Evolutionary conservation across 2,329 filamentous ascomycete genomes (phyloP).

Genomic region (Nannizzia gypsea): DNA sequence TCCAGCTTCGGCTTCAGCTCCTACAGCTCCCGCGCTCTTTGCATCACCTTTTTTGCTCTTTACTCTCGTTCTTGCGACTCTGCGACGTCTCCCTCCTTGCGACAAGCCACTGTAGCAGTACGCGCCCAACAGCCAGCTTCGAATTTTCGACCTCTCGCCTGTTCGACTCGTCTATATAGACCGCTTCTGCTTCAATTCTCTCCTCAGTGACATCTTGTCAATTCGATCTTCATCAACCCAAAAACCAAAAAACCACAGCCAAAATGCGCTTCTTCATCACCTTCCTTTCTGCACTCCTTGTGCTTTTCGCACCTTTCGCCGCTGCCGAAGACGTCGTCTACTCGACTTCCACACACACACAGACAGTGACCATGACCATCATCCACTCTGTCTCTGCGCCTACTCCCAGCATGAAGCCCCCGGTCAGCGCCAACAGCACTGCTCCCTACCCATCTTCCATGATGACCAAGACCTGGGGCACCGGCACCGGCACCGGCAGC

Average conservation of each 20-base stretch:
- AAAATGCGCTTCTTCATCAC: conserved; percentile 29
- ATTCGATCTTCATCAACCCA: conserved; percentile 14
- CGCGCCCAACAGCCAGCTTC: conserved; percentile 2
- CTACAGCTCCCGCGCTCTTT: neutral
- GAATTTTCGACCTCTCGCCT: neutral
- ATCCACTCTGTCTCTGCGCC: conserved; percentile 14
- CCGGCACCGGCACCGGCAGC: neutral
- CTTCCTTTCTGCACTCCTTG: conserved; percentile 25
- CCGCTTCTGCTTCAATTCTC: neutral
- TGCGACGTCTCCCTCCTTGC: conserved; percentile 4
- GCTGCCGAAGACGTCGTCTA: conserved; percentile 25
- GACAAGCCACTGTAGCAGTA: conserved; percentile 8
- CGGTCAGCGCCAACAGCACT: conserved; percentile 9
- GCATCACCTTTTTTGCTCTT: conserved; percentile 7
- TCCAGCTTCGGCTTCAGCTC: neutral
- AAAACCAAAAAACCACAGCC: too few relatives aligned
- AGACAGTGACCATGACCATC: conserved; percentile 30
- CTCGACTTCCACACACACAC: conserved; percentile 33
- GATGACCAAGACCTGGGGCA: conserved; percentile 1
- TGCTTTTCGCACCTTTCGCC: conserved; percentile 20
- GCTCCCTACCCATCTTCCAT: conserved; percentile 1
- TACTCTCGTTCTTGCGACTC: conserved; percentile 6
- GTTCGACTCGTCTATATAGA: neutral
- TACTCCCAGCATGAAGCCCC: conserved; percentile 14
- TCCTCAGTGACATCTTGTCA: neutral